These are phyloP conservation scores for Penicillium soppii DNA, from an alignment of 495 filamentous ascomycete genomes.

Conservation along the genomic window DNA sequence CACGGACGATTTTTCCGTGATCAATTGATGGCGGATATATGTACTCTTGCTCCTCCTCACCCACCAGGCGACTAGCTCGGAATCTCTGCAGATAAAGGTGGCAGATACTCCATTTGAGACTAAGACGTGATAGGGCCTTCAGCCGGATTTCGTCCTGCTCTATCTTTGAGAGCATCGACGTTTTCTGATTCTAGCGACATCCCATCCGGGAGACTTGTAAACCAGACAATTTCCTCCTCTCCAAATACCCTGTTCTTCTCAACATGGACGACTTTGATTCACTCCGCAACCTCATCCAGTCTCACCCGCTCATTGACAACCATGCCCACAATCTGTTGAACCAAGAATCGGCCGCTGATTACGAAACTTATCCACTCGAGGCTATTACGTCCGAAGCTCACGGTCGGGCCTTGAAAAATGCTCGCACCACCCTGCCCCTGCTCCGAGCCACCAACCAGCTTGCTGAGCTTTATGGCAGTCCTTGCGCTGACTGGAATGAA, in stretches of 20 bases:
- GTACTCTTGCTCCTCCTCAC: too few relatives aligned
- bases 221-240: neutral
- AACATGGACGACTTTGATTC: constrained; percentile 33
- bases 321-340: constrained; percentile 81
- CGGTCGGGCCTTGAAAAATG: constrained; percentile 62
- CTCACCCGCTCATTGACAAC: constrained; percentile 80
- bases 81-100: too few relatives aligned
- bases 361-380: constrained; percentile 42
- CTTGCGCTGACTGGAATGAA: constrained; percentile 55
- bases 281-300: constrained; percentile 53
- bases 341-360: constrained; percentile 26
- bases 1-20: too few relatives aligned
- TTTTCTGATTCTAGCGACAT: neutral
- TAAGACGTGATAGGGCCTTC: too few relatives aligned
- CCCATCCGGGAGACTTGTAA: neutral
- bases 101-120: too few relatives aligned
- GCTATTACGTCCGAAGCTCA: constrained; percentile 75
- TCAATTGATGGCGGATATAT: too few relatives aligned
- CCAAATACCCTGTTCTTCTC: neutral
- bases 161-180: too few relatives aligned
- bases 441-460: constrained; percentile 71
- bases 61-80: too few relatives aligned
- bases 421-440: constrained; percentile 62
- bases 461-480: constrained; percentile 58
- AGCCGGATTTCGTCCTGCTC: too few relatives aligned